These are phyloP conservation scores for Trichothecium roseum DNA, from an alignment of 2,329 filamentous ascomycete species.

Conservation along the genomic window DNA sequence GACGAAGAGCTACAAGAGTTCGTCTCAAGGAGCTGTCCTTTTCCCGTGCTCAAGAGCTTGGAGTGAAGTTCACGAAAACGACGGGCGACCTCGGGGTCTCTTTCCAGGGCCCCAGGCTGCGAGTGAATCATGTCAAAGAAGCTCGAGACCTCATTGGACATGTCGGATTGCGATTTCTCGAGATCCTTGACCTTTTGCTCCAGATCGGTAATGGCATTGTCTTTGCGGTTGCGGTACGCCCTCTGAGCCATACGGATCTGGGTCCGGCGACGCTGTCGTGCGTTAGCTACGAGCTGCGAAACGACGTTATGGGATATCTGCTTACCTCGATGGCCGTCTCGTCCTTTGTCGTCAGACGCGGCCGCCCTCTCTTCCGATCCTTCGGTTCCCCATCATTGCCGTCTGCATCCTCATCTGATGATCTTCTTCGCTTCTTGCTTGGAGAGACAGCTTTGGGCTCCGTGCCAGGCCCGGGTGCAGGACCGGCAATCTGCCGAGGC, in stretches of 20 bases:
- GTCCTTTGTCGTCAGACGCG: constrained; percentile 2
- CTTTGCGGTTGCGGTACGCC: constrained; percentile 77
- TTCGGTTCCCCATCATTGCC: not conserved
- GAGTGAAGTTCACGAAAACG: too few relatives aligned
- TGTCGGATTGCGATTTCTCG: constrained; percentile 59
- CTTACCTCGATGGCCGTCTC: constrained; percentile 3
- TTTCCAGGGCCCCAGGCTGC: not conserved
- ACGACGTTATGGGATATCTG: too few relatives aligned
- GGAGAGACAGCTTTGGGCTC: too few relatives aligned
- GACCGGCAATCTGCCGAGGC: too few relatives aligned
- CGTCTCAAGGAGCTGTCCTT: too few relatives aligned
- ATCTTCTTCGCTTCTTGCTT: too few relatives aligned
- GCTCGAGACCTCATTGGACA: constrained; percentile 60
- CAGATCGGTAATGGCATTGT: constrained; percentile 65
- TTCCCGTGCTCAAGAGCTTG: too few relatives aligned
- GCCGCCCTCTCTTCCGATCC: constrained; percentile 3
- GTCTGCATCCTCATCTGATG: not conserved
- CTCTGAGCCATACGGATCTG: constrained; percentile 82
- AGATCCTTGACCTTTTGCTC: constrained; percentile 61
- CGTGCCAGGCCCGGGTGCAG: too few relatives aligned
- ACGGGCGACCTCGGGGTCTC: too few relatives aligned
- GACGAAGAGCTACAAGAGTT: too few relatives aligned
- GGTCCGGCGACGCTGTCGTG: constrained; percentile 59
- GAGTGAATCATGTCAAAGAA: constrained; percentile 27
- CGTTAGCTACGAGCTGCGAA: too few relatives aligned